Evolutionary conservation across 169 alveolate genomes (phyloP).

Genomic region (Cyclospora cayetanensis): DNA sequence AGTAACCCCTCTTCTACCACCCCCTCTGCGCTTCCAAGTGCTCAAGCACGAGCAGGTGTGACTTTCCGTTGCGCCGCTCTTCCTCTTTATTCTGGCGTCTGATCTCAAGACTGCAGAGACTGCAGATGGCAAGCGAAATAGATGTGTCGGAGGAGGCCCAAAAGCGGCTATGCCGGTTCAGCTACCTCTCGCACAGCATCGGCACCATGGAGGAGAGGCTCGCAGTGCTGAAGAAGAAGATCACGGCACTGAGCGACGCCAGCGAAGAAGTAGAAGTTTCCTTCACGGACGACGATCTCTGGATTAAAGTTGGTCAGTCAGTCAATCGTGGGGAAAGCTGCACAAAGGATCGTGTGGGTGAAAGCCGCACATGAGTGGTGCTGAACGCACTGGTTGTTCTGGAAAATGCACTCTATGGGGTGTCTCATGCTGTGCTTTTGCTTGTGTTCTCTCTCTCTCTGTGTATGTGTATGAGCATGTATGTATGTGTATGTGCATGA

Average conservation of each 20-base stretch:
- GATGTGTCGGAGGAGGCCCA: conserved; percentile 71
- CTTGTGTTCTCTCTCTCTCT: not conserved
- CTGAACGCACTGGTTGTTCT: no score
- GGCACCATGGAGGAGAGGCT: conserved; percentile 42
- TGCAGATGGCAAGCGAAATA: conserved; percentile 6
- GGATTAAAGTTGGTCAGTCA: conserved; percentile 25
- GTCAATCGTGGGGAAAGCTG: no score
- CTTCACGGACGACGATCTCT: conserved; percentile 51
- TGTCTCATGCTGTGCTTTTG: not conserved
- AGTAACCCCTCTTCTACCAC: no score
- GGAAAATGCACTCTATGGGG: no score
- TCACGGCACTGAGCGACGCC: conserved; percentile 52
- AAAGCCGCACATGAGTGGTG: no score
- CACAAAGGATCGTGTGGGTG: no score
- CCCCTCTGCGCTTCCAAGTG: no score
- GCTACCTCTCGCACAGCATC: conserved; percentile 38
- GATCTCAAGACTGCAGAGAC: no score
- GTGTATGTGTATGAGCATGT: not conserved
- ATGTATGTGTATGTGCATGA: not conserved
- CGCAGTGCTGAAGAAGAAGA: conserved; percentile 35
- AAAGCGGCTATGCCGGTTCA: conserved; percentile 60
- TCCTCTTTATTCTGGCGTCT: no score
- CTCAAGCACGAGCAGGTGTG: no score
- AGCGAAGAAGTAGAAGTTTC: conserved; percentile 59
- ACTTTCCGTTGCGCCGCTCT: no score